Evolutionary conservation across 2,329 filamentous ascomycete genomes (phyloP).

Genomic region (Alternaria infectoria): DNA sequence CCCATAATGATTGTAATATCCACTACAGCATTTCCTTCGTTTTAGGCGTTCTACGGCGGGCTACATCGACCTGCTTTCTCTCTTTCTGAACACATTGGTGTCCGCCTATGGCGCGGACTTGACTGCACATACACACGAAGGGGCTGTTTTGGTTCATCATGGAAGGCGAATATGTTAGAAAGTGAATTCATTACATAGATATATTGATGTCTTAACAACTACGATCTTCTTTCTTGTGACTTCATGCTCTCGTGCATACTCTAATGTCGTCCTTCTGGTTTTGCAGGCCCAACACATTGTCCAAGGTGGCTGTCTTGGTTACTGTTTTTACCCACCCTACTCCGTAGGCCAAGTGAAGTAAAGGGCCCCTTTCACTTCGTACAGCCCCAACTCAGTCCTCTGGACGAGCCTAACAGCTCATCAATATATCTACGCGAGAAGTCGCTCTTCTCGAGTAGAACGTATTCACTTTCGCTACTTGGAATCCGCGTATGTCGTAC

Average conservation of each 20-base stretch:
- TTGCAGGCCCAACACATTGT: neutral
- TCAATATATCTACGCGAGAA: neutral
- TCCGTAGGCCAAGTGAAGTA: neutral
- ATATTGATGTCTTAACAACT: slow-evolving; percentile 29
- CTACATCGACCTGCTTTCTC: slow-evolving; percentile 28
- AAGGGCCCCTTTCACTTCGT: neutral
- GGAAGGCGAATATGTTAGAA: slow-evolving; percentile 47
- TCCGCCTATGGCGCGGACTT: slow-evolving; percentile 29
- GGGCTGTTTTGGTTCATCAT: slow-evolving; percentile 36
- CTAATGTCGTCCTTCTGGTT: accelerated
- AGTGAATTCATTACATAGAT: slow-evolving; percentile 46
- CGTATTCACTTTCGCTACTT: no score
- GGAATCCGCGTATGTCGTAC: no score
- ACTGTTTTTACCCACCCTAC: neutral
- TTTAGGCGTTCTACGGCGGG: slow-evolving; percentile 38
- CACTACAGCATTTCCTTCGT: slow-evolving; percentile 39
- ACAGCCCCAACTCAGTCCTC: neutral
- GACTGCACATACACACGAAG: slow-evolving; percentile 47
- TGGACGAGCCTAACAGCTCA: neutral
- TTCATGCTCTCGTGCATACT: neutral
- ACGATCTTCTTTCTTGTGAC: neutral
- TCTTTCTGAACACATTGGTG: slow-evolving; percentile 30
- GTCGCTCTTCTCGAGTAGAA: neutral
- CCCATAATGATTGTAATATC: slow-evolving; percentile 51
- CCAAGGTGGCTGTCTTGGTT: neutral